Percentiles rank a stretch among this genome's conserved stretches.
Conservation (phyloP, 257 asterid genomes). For the Solanum infundibuliforme region DNA sequence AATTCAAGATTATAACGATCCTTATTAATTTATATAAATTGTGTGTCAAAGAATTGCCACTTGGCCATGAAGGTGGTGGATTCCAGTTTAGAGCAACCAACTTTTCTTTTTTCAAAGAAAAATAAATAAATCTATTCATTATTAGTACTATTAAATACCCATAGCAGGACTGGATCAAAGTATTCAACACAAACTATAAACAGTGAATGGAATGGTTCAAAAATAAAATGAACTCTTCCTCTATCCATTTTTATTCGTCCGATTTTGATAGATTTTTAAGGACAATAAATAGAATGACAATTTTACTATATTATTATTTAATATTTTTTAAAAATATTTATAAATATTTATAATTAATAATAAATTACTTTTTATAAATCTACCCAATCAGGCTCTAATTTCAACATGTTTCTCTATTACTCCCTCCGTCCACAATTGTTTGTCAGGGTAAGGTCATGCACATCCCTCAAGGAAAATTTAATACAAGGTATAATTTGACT, state of each 20-base stretch:
- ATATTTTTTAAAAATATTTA: too few relatives aligned
- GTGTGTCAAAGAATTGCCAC: background rate
- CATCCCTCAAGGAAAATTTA: too few relatives aligned
- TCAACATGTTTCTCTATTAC: background rate
- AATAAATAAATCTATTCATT: background rate
- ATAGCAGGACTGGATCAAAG: background rate
- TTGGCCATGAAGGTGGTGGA: background rate
- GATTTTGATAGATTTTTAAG: too few relatives aligned
- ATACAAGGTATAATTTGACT: too few relatives aligned
- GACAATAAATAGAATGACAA: fast-evolving
- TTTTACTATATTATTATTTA: too few relatives aligned
- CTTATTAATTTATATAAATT: background rate
- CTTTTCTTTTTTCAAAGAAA: background rate
- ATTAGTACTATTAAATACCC: background rate
- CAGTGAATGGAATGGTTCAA: background rate
- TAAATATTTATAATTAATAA: too few relatives aligned
- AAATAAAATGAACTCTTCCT: background rate
- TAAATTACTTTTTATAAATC: background rate
- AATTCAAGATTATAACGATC: background rate
- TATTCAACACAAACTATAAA: background rate
- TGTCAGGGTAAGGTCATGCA: too few relatives aligned
- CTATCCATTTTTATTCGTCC: too few relatives aligned
- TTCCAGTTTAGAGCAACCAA: background rate
- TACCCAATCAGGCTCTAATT: background rate
- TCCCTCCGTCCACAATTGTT: too few relatives aligned